Percentiles rank a stretch among this genome's conserved stretches.
Evolutionary conservation across 1,284 basidiomycete species (phyloP).

Genomic region (Amylostereum chailletii): DNA sequence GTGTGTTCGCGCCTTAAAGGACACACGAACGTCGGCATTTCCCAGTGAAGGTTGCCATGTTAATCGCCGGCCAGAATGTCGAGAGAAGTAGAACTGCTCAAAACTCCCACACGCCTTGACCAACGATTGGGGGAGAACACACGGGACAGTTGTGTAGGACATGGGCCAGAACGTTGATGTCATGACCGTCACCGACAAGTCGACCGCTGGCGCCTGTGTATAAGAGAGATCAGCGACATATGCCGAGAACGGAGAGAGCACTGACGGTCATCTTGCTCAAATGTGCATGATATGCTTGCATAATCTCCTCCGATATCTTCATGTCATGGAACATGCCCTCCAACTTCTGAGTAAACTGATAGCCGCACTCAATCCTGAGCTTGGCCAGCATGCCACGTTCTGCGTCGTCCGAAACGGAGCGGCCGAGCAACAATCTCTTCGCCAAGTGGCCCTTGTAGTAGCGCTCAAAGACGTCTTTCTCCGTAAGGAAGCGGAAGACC

Average conservation of each 20-base stretch:
- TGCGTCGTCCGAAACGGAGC: constrained; percentile 94
- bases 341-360: constrained; percentile 95
- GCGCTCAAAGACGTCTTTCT: constrained; percentile 97
- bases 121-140: constrained; percentile 62
- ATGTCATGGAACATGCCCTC: constrained; percentile 99
- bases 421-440: constrained; percentile 79
- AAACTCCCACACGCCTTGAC: constrained; percentile 66
- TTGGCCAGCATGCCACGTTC: constrained; percentile 98
- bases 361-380: constrained; percentile 94
- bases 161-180: constrained; percentile 94
- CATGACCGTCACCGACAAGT: constrained; percentile 83
- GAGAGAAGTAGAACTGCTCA: constrained; percentile 83
- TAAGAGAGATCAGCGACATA: constrained; percentile 6
- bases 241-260: constrained; percentile 5
- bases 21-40: constrained; percentile 81
- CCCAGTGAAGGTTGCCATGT: constrained; percentile 95
- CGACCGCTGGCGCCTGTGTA: constrained; percentile 57
- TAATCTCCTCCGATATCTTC: constrained; percentile 82
- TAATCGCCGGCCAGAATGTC: constrained; percentile 85
- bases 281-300: constrained; percentile 64
- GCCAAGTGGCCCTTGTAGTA: constrained; percentile 98
- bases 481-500: constrained; percentile 89
- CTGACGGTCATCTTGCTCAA: constrained; percentile 47
- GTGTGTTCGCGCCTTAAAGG: constrained; percentile 76
- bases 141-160: constrained; percentile 51